These are phyloP conservation scores for Trematosphaeria pertusa DNA, from an alignment of 2,329 filamentous ascomycete genomes.

Conservation along the genomic window DNA sequence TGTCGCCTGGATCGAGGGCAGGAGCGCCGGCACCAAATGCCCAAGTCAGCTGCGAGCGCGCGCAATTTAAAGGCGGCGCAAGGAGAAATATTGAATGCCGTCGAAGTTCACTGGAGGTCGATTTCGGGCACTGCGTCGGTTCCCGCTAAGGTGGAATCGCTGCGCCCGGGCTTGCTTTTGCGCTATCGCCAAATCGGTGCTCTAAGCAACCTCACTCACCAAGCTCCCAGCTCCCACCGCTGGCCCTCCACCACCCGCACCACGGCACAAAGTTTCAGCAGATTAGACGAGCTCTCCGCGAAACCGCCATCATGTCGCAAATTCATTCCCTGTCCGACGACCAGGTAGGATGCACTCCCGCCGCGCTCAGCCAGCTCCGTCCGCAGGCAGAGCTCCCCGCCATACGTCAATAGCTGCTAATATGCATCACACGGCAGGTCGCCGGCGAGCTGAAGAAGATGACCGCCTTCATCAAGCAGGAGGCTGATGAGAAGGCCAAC, in stretches of 20 bases:
- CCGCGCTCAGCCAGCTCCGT: conserved; percentile 31
- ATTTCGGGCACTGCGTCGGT: no score
- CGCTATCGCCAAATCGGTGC: no score
- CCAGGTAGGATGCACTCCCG: conserved; percentile 68
- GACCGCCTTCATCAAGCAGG: conserved; percentile 99
- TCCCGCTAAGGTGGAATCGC: no score
- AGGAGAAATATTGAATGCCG: no score
- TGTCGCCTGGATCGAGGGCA: conserved; percentile 23
- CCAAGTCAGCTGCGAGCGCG: conserved; percentile 1
- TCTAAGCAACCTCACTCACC: conserved; percentile 30
- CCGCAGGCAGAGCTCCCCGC: conserved; percentile 24
- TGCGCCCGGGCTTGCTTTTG: no score
- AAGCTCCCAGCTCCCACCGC: conserved; percentile 22
- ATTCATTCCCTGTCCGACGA: conserved; percentile 95
- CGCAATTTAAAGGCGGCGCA: no score
- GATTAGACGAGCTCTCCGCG: no score
- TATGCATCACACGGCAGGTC: conserved; percentile 67
- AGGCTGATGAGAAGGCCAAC: conserved; percentile 94
- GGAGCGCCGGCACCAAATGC: conserved; percentile 5
- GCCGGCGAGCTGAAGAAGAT: conserved; percentile 99
- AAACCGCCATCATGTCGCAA: conserved; percentile 83
- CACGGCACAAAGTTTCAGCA: no score
- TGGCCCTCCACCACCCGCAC: conserved; percentile 17
- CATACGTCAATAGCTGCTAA: conserved; percentile 38
- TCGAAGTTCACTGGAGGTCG: no score